Evolutionary conservation across 2,329 filamentous ascomycete genomes (phyloP).

Genomic region (Cytospora piceae): DNA sequence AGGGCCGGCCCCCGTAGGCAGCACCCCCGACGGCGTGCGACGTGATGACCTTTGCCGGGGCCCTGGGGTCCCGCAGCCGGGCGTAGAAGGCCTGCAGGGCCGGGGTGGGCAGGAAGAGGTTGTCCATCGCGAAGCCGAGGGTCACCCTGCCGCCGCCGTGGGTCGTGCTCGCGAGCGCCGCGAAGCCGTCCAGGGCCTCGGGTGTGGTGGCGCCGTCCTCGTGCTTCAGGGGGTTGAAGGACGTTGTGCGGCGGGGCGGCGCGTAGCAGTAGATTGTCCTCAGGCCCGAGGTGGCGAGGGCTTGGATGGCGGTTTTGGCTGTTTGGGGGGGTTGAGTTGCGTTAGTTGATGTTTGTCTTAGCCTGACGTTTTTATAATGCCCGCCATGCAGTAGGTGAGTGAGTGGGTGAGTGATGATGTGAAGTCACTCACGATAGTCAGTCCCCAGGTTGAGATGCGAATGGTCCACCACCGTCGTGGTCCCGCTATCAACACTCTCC

Average conservation of each 20-base stretch:
- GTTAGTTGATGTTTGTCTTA: no score
- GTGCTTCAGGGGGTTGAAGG: no score
- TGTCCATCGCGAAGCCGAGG: constrained; percentile 50
- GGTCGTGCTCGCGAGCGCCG: constrained; percentile 38
- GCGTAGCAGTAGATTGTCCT: no score
- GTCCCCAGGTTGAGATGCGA: no score
- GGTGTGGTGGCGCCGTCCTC: no score
- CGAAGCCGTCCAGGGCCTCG: constrained; percentile 40
- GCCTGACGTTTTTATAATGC: no score
- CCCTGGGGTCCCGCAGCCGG: constrained; percentile 38
- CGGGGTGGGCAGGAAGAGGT: constrained; percentile 44
- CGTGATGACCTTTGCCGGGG: constrained; percentile 45
- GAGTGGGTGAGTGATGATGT: background rate
- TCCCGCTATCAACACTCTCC: no score
- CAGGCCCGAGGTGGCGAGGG: no score
- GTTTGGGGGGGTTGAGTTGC: constrained; percentile 41
- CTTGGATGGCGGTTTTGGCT: no score
- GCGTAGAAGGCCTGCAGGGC: constrained; percentile 43
- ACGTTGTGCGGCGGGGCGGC: no score
- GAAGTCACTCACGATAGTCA: constrained; percentile 27
- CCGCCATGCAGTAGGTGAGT: no score
- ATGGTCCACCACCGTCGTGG: no score
- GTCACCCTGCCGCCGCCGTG: constrained; percentile 42
- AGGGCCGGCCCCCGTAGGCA: constrained; percentile 26
- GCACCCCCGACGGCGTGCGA: constrained; percentile 40